Evolutionary conservation across 441 rosid species (phyloP).

Genomic region (Syzygium syzygioides): DNA sequence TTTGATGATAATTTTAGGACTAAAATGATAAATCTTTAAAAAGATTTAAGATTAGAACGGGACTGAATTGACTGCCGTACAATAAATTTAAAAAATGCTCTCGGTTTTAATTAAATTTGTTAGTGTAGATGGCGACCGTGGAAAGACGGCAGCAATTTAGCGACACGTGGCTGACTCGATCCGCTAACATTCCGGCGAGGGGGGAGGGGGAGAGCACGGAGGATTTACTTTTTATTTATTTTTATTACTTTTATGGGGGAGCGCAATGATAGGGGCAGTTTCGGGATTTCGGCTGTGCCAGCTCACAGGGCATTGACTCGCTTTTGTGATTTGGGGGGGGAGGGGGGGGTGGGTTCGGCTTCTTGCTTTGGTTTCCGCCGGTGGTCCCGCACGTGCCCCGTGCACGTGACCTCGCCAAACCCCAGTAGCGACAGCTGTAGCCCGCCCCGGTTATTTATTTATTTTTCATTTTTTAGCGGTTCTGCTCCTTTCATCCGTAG

Average conservation of each 20-base stretch:
- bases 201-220: neutral
- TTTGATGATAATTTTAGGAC: too few species aligned
- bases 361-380: neutral
- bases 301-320: neutral
- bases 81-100: fast-evolving
- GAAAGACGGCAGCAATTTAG: neutral
- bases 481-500: too few species aligned
- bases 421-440: neutral
- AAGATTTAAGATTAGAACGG: too few species aligned
- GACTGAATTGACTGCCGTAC: too few species aligned
- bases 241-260: too few species aligned
- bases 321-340: too few species aligned
- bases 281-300: neutral
- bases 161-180: neutral
- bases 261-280: too few species aligned
- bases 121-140: neutral
- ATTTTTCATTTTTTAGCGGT: neutral
- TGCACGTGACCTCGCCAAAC: neutral
- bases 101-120: too few species aligned
- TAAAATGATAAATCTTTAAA: too few species aligned
- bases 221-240: too few species aligned
- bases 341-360: neutral
- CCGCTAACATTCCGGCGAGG: neutral
- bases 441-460: neutral
- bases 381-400: neutral